Percentiles rank a stretch among this genome's conserved stretches.
Conservation (phyloP, 2,329 filamentous ascomycete genomes). For the Colletotrichum lentis region DNA sequence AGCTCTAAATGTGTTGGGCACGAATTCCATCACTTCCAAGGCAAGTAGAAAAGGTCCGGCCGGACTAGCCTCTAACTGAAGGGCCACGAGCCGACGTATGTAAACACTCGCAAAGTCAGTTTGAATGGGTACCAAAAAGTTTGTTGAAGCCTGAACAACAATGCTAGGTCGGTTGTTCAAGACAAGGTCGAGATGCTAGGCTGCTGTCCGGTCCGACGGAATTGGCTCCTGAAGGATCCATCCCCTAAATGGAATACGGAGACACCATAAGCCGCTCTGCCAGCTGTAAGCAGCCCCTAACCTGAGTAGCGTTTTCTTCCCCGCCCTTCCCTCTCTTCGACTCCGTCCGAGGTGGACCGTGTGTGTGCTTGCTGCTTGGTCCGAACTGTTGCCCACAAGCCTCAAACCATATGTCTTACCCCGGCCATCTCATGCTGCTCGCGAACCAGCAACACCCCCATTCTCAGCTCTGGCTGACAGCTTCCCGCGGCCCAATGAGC, state of each 20-base stretch:
- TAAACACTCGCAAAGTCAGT: background rate
- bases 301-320: background rate
- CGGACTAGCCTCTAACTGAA: too few relatives aligned
- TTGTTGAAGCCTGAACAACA: background rate
- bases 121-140: background rate
- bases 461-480: constrained; percentile 14
- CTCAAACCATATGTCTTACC: background rate
- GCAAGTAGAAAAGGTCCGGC: background rate
- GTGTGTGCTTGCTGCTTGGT: background rate
- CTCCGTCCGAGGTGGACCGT: background rate
- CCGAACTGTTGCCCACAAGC: constrained; percentile 19
- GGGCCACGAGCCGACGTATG: background rate
- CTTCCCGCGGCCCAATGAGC: constrained; percentile 25
- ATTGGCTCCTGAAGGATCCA: background rate
- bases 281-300: background rate
- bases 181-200: too few relatives aligned
- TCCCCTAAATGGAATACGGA: background rate
- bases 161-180: background rate
- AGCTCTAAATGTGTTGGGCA: background rate
- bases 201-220: background rate
- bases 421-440: background rate
- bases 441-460: constrained; percentile 2
- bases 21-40: background rate
- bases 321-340: background rate
- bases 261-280: background rate